Percentiles rank a stretch among this genome's conserved stretches.
Conservation (phyloP, 2,329 filamentous ascomycete genomes). For the Magnaporthiopsis incrustans region DNA sequence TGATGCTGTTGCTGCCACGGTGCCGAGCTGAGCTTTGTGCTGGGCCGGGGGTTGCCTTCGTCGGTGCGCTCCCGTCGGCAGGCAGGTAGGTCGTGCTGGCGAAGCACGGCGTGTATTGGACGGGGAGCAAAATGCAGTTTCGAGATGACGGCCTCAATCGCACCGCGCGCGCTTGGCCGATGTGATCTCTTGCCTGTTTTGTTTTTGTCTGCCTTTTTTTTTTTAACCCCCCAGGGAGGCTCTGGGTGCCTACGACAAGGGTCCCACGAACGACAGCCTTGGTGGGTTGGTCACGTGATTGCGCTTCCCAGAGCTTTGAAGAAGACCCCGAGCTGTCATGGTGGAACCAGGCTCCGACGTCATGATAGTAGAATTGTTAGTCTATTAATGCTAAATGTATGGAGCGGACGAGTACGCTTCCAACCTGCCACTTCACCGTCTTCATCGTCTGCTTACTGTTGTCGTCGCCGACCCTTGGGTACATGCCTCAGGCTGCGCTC, state of each 20-base stretch:
- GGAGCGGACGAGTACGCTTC: no score
- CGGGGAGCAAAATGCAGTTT: neutral
- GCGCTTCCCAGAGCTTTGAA: no score
- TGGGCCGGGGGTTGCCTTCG: neutral
- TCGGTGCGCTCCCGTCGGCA: neutral
- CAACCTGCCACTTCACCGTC: no score
- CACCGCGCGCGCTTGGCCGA: neutral
- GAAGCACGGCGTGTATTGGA: neutral
- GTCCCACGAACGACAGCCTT: neutral
- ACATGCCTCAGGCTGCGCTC: no score
- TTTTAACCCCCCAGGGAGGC: neutral
- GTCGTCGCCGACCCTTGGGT: no score
- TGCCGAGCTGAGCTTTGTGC: constrained; percentile 3
- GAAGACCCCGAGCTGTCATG: neutral
- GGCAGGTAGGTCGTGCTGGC: neutral
- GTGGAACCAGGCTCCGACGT: neutral
- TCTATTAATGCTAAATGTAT: no score
- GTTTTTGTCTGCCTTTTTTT: no score
- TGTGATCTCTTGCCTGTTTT: neutral
- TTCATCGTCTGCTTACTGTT: no score
- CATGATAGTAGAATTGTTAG: no score
- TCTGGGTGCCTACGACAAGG: neutral
- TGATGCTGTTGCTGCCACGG: constrained; percentile 1
- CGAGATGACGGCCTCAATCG: neutral
- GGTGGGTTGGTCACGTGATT: neutral